Evolutionary conservation across 2,329 filamentous ascomycete species (phyloP), one percentile per base, ranked within the genome.

Genomic region (Phialophora chinensis): DNA sequence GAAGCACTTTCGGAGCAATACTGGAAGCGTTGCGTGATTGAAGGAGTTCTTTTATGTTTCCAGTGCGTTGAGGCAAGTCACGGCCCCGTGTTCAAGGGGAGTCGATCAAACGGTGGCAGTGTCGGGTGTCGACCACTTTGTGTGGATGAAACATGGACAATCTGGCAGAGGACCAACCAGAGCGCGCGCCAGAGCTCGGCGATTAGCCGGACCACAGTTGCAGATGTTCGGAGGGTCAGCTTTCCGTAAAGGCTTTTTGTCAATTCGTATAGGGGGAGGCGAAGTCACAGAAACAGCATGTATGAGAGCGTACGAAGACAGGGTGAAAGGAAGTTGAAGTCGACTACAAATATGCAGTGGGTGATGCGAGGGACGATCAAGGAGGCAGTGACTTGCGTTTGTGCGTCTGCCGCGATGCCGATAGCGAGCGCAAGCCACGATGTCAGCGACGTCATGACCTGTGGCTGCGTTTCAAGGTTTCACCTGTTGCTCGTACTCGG

Each of bases 81-180:
- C 50, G 31, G 60, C 60, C 63, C 60, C 60, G 60, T 42, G 58
- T 23, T n/a, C 44, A 65, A 68, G 61, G 68, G 61, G 66, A 66
- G 65, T 47, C 60, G 68, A 70, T 70, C 68, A 70, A 70, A 70
- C 68, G 38, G 66, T 69, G 68, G 60, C 63, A 68, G 66, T 70
- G 68, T 70, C 68, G 68, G 60, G 66, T 49, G 58, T 68, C 54
- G 60, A 65, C 60, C 38, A 61, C 54, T 60, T 61, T 60, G 29
- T 55, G 61, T 52, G 63, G 68, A 60, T 70, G 68, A 70, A 70
- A 70, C 68, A 68, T 55, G 38, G 49, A 66, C 63, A 70, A 70
- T 70, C 54, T 70, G 63, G 47, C 33, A 25, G 31, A 60, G 66
- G 63, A 58, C 68, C 68, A 70, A 70, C 68, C 68, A 70, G 65